Evolutionary conservation across 345 rosid genomes (phyloP).

Genomic region (Syzygium grande): DNA sequence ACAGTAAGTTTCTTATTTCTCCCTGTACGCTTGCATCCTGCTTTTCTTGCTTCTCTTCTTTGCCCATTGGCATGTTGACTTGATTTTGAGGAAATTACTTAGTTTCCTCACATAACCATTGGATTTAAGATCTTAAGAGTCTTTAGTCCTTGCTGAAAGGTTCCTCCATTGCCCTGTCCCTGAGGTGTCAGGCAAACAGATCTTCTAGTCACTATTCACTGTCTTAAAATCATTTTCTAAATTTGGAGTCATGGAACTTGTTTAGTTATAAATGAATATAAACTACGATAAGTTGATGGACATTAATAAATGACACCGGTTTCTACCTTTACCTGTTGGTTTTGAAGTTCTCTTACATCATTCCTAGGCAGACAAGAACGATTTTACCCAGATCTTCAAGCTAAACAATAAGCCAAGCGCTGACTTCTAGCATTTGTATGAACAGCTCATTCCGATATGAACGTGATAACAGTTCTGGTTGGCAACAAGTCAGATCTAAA

Average conservation of each 20-base stretch:
- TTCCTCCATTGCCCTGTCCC: neutral
- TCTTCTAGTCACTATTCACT: neutral
- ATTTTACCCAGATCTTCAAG: neutral
- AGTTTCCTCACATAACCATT: neutral
- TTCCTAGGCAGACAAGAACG: neutral
- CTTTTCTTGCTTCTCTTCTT: neutral
- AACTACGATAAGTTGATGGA: neutral
- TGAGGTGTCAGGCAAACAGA: neutral
- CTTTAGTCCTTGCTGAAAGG: neutral
- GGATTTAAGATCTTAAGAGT: neutral
- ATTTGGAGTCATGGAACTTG: neutral
- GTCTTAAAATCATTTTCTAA: neutral
- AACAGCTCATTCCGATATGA: neutral
- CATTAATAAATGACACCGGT: neutral
- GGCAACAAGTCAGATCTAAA: neutral
- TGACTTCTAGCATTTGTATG: neutral
- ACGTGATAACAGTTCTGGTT: neutral
- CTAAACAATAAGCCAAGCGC: neutral
- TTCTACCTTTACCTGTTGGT: neutral
- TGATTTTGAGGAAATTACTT: neutral
- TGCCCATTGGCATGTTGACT: neutral
- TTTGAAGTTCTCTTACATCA: neutral
- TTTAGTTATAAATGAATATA: neutral
- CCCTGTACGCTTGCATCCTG: neutral
- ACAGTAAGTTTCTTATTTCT: neutral